Base-by-base conservation (phyloP, 257 asterid species). In the Rauvolfia tetraphylla region DNA sequence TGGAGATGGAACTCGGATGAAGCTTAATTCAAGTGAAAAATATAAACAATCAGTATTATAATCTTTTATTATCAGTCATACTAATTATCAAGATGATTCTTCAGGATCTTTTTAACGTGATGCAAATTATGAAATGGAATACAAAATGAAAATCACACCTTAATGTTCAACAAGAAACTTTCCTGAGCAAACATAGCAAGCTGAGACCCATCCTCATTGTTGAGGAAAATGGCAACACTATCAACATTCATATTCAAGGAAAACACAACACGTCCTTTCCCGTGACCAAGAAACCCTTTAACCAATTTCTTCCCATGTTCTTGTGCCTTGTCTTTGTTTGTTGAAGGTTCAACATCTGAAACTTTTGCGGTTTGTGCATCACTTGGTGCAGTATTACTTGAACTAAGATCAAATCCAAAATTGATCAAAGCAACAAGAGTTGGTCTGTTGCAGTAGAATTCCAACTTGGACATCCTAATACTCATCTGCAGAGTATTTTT, bases 121-220 rank as follows among this genome's bases (percentile, higher is more conserved):
- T 33, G 65, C 41, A 72, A 58, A 75, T 31, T 34, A 76, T 27
- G 62, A 41, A 63, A 63, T 75, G 46, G 27, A 75, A 22, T 62
- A 33, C n/a, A 23, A 56, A 27, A 74, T 29, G 75, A 80, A 34
- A 23, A 63, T 17, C 84, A 74, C 85, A 95, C 99, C 99, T 95
- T 95, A 66, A 93, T 82, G 86, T 93, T 96, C 79, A 93, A 79
- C 77, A 90, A 84, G 87, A 95, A 95, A 82, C 91, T 89, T 90
- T 95, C 99, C 88, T 91, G 99, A 85, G 91, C 97, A 61, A 95
- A 86, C 98, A 95, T 91, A 70, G 99, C 99, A 76, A 95, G 96
- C 86, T 89, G 96, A 86, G 98, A 83, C 72, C 92, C 98, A 78
- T 93, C 98, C 91, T 93, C 99, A 86, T 88, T 91, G 77, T 95